Evolutionary conservation across 768 basidiomycete genomes (phyloP), one percentile per base, ranked within the genome.

Genomic region (Tricholoma bakamatsutake): DNA sequence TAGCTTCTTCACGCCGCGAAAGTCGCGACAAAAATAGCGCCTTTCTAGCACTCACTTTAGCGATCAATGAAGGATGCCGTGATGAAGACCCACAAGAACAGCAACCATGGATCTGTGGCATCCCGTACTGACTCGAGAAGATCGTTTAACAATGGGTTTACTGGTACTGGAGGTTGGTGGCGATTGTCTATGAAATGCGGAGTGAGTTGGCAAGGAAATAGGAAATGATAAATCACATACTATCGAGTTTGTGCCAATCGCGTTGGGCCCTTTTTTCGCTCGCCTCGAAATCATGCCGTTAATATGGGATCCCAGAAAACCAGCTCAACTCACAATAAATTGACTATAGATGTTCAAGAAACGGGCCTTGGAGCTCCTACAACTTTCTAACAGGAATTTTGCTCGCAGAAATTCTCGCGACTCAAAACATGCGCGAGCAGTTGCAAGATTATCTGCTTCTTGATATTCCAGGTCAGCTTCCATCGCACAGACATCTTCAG

Each of bases 231-330:
- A 35, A 30, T 24, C 33, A 75, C 84, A 59, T 59, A 87, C 91
- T 83, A 64, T 89, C 81, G 61, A 87, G 75, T 71, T 85, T 85
- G 73, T 93, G 90, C 90, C 91, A 93, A 56, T 89, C 85, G 62
- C 88, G 80, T 62, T 88, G 80, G 1, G 90, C 84, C 61, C 82
- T 83, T 65, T 88, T 88, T 73, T 98, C 95, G 55, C 84, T 83
- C 11, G 87, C 85, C 94, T 96, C 63, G 53, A 62, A 27, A 48
- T 58, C 27, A 35, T 46, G 33, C 30, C 37, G 39, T 11, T 33
- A 24, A 35, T 17, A 53, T 37, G 43, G 11, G 40, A 42, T 17
- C 15, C 17, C 40, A 53, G 52, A 58, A 13, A 43, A 55, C 49
- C 51, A 30, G 27, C 15, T 34, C 17, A 21, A 78, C 87, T 76